Evolutionary conservation across 2,329 filamentous ascomycete genomes (phyloP).

Genomic region (Aureobasidium pullulans): DNA sequence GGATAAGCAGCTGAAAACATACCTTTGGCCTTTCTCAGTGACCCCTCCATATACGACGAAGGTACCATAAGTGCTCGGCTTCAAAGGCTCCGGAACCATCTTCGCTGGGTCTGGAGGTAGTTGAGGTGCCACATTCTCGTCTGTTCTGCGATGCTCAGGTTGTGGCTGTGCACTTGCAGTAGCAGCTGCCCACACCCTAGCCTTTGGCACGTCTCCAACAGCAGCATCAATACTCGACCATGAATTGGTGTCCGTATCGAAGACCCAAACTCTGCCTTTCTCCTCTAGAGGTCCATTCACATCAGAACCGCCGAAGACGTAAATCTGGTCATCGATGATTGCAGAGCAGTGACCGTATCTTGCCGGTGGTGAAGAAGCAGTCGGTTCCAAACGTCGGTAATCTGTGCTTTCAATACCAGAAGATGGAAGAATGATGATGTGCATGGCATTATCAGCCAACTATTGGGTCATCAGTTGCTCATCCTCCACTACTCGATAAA

Average conservation of each 20-base stretch:
- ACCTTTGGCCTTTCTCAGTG: conserved; percentile 20
- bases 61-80: conserved; percentile 38
- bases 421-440: conserved; percentile 45
- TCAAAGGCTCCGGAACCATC: conserved; percentile 34
- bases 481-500: neutral
- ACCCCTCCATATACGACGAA: conserved; percentile 46
- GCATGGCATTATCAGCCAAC: conserved; percentile 42
- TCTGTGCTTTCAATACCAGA: conserved; percentile 36
- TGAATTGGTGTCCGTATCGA: conserved; percentile 32
- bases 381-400: conserved; percentile 31
- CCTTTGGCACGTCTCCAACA: conserved; percentile 20
- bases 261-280: conserved; percentile 37
- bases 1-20: neutral
- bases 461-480: neutral
- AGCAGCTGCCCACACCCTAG: conserved; percentile 30
- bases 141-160: conserved; percentile 24
- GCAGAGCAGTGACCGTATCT: conserved; percentile 36
- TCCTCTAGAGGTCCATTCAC: conserved; percentile 22
- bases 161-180: conserved; percentile 34
- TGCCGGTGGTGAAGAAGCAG: conserved; percentile 30
- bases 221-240: conserved; percentile 36
- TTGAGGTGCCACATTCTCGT: conserved; percentile 27
- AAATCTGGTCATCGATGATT: conserved; percentile 38
- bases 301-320: conserved; percentile 36
- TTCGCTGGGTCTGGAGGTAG: conserved; percentile 34